Base-by-base conservation (phyloP, 2,329 filamentous ascomycete genomes). In the Penicillium fuscoglaucum region DNA sequence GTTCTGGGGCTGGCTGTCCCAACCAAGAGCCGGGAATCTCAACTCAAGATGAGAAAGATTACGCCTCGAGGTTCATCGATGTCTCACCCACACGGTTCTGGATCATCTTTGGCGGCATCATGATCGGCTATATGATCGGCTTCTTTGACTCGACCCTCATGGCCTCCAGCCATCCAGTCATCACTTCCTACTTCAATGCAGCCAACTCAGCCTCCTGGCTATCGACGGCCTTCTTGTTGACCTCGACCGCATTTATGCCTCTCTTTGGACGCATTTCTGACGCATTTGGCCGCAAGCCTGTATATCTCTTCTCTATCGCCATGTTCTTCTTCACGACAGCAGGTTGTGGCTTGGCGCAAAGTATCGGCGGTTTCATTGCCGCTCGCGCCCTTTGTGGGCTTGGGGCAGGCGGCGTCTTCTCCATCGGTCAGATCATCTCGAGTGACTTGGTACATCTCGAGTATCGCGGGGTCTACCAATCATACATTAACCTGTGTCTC, bases 181-280 rank as follows among this genome's bases (percentile, higher is more conserved):
- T 93, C 61, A 92, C 90, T 0, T 91, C 89, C 0, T 86, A 93
- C 72, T 93, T 93, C 73, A 79, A 87, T 60, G 84, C 88, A 49
- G 90, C 89, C 33, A 91, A 93, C 72, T 86, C 86, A 47, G 90
- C 90, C 3, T 91, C 90, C 2, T 95, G 90, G 90, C 80, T 93
- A 5, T 91, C 89, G 1, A 93, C 90, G 0, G 85, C 89, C 0
- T 93, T 92, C 63, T 75, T 93, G 37, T 80, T 95, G 39, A 91
- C 90, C 0, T 90, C 86, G 4, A 92, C 90, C 1, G 85, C 87
- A 26, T 88, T 91, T 57, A 88, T 92, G 73, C 90, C 90, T 0
- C 76, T 93, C 1, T 84, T 90, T 62, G 90, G 89, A 3, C 83
- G 90, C 2, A 72, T 92, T 1, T 91, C 89, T 1, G 90, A 93